Evolutionary conservation across 352 stramenopile species (phyloP), one percentile per base, ranked within the genome.

Genomic region (Globisporangium canariense): DNA sequence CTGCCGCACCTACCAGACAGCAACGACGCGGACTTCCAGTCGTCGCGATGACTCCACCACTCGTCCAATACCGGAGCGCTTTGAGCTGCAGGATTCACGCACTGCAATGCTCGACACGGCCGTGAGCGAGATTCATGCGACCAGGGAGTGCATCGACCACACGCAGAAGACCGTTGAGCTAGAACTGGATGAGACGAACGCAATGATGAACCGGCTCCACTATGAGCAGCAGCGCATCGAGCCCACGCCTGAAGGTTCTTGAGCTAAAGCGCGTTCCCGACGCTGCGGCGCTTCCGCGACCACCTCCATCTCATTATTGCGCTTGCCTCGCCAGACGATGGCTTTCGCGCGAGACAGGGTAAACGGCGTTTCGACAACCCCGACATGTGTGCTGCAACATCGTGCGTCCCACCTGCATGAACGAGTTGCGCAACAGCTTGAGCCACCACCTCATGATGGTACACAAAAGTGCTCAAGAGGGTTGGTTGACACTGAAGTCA

Each of bases 281-380:
- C 98, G 50, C 93, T 98, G 71, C 83, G 91, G 2, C 73, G 88
- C 5, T 98, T 90, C 62, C 83, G 94, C 14, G 95, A 94, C 0
- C 76, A 90, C 71, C 62, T 81, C 1, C 2, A 36, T 2, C 3
- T 36, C 32, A 36, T 91, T 90, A 0, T 75, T 94, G 7, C 65
- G 68, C n/a, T 59, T 79, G 13, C 76, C 72, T 41, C 69, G 67
- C 4, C 69, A 90, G 45, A 51, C 66, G 0, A 4, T 87, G 62
- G 62, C 41, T 88, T 77, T 57, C 73, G 78, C 22, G 71, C 77
- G 10, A 75, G 32, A 7, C 6, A 36, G 32, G 32, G 6, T 7
- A 2, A 2, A 36, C 32, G 32, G 32, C 32, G 32, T 36, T 36
- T 36, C 32, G 32, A 36, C 4, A 36, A 36, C 32, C 5, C 32